A percentile compares a stretch with the other conserved stretches of the same genome.
These are phyloP conservation scores for Aspergillus homomorphus DNA, from an alignment of 495 filamentous ascomycete species.

Conservation along the genomic window DNA sequence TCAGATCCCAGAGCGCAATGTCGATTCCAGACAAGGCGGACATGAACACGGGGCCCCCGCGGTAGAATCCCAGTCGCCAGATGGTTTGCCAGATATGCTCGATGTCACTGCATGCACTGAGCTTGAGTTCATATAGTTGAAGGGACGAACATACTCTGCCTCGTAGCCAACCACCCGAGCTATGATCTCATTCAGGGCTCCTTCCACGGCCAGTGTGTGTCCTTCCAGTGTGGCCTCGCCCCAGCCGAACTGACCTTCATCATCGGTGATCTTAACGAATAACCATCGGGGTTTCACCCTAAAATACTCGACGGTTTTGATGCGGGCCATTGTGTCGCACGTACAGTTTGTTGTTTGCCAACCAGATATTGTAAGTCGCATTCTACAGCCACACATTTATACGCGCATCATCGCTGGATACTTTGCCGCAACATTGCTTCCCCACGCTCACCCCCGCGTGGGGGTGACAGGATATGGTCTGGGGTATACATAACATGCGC, in stretches of 20 bases:
- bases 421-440: neutral
- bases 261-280: conserved; percentile 75
- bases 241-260: conserved; percentile 66
- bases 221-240: conserved; percentile 78
- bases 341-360: neutral
- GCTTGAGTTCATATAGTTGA: neutral
- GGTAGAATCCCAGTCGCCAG: conserved; percentile 73
- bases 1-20: conserved; percentile 81
- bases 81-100: conserved; percentile 78
- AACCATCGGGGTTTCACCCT: conserved; percentile 77
- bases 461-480: neutral
- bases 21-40: conserved; percentile 75
- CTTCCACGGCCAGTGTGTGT: conserved; percentile 76
- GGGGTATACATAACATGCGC: neutral
- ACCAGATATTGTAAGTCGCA: neutral
- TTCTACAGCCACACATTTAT: neutral
- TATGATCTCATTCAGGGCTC: conserved; percentile 67
- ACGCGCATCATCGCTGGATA: neutral
- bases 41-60: conserved; percentile 84
- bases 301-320: conserved; percentile 72
- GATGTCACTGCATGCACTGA: conserved; percentile 56
- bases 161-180: conserved; percentile 66
- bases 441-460: conserved; percentile 3
- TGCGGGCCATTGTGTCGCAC: conserved; percentile 57
- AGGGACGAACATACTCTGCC: conserved; percentile 57